These are phyloP conservation scores for Talaromyces sp. DNA, from an alignment of 2,329 filamentous ascomycete species.

Conservation along the genomic window DNA sequence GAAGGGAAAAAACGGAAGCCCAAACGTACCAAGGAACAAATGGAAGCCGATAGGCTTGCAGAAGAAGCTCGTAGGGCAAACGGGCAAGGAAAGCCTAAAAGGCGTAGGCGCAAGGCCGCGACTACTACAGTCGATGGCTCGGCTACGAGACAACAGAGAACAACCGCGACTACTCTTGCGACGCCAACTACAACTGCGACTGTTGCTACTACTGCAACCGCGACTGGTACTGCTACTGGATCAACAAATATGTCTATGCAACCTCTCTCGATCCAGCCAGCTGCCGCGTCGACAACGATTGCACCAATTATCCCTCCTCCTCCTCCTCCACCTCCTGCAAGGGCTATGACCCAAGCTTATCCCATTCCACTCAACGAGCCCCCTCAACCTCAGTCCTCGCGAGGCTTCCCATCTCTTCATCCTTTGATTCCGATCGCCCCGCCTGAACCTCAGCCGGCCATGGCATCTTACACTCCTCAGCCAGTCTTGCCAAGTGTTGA, in stretches of 20 bases:
- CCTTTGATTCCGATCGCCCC: not conserved
- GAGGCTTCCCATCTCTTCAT: constrained; percentile 6
- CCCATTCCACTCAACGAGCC: constrained; percentile 6
- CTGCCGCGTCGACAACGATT: not conserved
- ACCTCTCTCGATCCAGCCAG: constrained; percentile 20
- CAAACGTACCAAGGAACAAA: constrained; percentile 46
- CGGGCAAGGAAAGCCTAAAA: constrained; percentile 28
- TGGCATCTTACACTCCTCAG: not conserved
- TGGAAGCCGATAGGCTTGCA: constrained; percentile 40
- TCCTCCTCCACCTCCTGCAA: constrained; percentile 4
- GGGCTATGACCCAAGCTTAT: not conserved
- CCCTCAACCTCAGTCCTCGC: constrained; percentile 6
- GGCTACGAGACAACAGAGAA: constrained; percentile 6
- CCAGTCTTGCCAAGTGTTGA: constrained; percentile 7
- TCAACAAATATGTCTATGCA: constrained; percentile 10
- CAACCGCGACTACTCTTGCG: constrained; percentile 13
- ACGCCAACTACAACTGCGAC: not conserved
- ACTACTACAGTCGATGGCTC: constrained; percentile 3
- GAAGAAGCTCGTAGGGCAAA: constrained; percentile 30
- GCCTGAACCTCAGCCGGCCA: not conserved
- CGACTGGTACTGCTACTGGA: not conserved
- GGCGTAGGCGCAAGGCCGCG: constrained; percentile 27
- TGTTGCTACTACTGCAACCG: not conserved
- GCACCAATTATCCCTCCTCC: not conserved
- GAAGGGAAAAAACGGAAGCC: constrained; percentile 46